Percentiles rank a stretch among this genome's conserved stretches.
Conservation (phyloP, 768 basidiomycete genomes). For the Mycena capillaripes region DNA sequence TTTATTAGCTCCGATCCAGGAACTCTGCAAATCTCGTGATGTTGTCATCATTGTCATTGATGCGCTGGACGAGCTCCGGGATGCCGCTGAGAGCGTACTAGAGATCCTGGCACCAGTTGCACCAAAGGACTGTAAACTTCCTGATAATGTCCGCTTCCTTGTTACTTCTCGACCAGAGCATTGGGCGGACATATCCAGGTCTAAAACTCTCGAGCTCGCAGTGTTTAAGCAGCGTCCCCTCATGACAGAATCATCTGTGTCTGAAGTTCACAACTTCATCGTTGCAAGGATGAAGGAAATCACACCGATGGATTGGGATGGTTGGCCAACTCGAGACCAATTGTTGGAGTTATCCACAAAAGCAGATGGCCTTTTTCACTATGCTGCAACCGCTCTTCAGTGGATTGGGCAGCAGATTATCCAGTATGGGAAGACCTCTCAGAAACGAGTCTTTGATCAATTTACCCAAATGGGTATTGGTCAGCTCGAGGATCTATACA, state of each 20-base stretch:
- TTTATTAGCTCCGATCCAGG: slow-evolving; percentile 10
- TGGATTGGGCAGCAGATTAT: slow-evolving; percentile 2
- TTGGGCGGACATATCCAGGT: too few relatives aligned
- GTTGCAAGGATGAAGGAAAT: not conserved
- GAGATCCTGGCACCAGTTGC: slow-evolving; percentile 10
- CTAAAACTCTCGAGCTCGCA: too few relatives aligned
- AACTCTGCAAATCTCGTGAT: not conserved
- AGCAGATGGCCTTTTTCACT: slow-evolving; percentile 12
- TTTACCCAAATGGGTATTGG: slow-evolving; percentile 4
- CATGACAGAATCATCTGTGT: not conserved
- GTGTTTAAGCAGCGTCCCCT: too few relatives aligned
- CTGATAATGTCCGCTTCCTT: too few relatives aligned
- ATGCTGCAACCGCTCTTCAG: slow-evolving; percentile 17
- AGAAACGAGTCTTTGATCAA: not conserved
- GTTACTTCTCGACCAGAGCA: too few relatives aligned
- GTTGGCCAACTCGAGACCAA: not conserved
- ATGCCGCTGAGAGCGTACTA: not conserved
- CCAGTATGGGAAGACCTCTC: too few relatives aligned
- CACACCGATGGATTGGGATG: not conserved
- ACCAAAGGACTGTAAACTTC: slow-evolving; percentile 2
- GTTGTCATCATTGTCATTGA: slow-evolving; percentile 16
- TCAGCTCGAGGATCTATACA: slow-evolving; percentile 5
- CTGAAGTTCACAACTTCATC: not conserved
- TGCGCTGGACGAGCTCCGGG: slow-evolving; percentile 14
- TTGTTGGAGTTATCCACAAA: not conserved